These are phyloP conservation scores for Lycium barbarum DNA, from an alignment of 257 asterid species.

Conservation along the genomic window DNA sequence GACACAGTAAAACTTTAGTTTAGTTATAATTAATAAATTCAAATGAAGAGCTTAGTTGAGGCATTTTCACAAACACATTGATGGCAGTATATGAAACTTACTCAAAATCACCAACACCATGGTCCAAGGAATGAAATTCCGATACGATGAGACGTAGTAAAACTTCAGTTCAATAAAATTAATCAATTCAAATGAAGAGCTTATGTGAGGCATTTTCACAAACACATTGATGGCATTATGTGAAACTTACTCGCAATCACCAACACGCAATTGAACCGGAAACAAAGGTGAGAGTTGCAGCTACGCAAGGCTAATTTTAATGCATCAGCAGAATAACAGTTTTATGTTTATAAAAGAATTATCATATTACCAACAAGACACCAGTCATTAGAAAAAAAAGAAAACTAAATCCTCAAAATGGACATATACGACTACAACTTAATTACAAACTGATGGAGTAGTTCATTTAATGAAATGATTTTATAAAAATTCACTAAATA, in stretches of 20 bases:
- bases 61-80: conserved; percentile 16
- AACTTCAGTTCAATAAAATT: neutral
- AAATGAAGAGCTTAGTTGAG: neutral
- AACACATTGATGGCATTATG: neutral
- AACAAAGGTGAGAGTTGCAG: no score
- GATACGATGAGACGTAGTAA: neutral
- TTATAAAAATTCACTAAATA: conserved; percentile 46
- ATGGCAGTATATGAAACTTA: neutral
- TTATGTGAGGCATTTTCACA: neutral
- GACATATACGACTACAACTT: neutral
- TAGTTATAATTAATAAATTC: neutral
- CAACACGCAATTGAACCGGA: no score
- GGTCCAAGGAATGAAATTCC: neutral
- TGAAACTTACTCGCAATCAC: neutral
- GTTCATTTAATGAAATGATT: neutral
- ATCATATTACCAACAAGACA: no score
- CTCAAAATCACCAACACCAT: neutral
- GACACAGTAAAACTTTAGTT: neutral
- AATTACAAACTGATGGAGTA: no score
- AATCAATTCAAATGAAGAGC: neutral
- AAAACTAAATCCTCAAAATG: no score
- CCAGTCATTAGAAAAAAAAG: no score
- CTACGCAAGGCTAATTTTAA: no score
- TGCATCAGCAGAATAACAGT: no score
- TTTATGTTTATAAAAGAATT: no score